These are phyloP conservation scores for Mycena sanguinolenta DNA, from an alignment of 768 basidiomycete genomes.

Conservation along the genomic window DNA sequence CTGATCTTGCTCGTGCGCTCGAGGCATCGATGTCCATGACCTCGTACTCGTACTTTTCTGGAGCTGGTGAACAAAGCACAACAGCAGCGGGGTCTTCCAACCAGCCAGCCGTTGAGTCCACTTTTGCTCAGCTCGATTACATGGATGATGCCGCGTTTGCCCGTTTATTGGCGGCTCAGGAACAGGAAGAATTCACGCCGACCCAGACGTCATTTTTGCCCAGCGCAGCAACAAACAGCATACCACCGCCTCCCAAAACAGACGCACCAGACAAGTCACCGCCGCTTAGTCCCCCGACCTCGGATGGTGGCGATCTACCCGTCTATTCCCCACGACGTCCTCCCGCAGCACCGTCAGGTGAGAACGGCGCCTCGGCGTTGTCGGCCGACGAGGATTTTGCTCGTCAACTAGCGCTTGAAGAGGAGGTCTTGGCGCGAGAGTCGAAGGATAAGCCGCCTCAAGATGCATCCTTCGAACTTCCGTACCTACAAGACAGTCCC, in stretches of 20 bases:
- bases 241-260: neutral
- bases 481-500: neutral
- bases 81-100: conserved; percentile 43
- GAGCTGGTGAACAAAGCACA: conserved; percentile 21
- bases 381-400: conserved; percentile 47
- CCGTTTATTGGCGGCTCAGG: conserved; percentile 31
- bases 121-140: conserved; percentile 21
- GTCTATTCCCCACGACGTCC: conserved; percentile 15
- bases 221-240: conserved; percentile 3
- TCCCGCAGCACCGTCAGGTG: neutral
- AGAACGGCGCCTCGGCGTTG: conserved; percentile 44
- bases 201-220: conserved; percentile 27
- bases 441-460: conserved; percentile 21
- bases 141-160: conserved; percentile 36
- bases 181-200: conserved; percentile 26
- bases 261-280: conserved; percentile 15
- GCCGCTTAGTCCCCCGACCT: neutral
- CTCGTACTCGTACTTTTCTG: conserved; percentile 34
- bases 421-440: conserved; percentile 31
- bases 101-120: neutral
- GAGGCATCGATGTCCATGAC: conserved; percentile 58
- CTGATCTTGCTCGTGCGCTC: conserved; percentile 74
- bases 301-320: conserved; percentile 13
- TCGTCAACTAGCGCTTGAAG: conserved; percentile 38
- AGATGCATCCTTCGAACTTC: conserved; percentile 26